Base-by-base conservation (phyloP, 768 basidiomycete genomes). In the Boletus huronensis region DNA sequence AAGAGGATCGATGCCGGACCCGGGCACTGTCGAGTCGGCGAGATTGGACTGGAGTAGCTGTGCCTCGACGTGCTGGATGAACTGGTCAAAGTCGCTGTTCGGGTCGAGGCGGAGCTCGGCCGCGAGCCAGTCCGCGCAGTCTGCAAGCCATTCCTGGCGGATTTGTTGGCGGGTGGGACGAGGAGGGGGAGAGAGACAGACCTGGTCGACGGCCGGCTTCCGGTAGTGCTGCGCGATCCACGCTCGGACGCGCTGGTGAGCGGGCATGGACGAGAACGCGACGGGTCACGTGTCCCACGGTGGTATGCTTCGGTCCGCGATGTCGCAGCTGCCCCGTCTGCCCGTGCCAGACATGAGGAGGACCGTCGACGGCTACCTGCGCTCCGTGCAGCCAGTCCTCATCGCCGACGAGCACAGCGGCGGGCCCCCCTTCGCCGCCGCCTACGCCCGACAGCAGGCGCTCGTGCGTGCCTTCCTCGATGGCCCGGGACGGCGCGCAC, bases 291-390 rank as follows among this genome's bases (percentile, higher is more conserved):
- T 54, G 63, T 50, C 50, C 2, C 36, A 48, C 28, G 13, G 13
- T 8, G 39, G 41, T 38, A 67, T 62, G 65, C n/a, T 49, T 32
- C 57, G 63, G 57, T 53, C 57, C 19, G 50, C 6, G 47, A 65
- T 64, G 64, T 61, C 56, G 14, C 54, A 54, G 23, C 66, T 90
- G 32, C 87, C 87, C 11, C 83, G 90, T 52, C 77, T 97, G 10
- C 95, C 95, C 1, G 81, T 97, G 3, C 94, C 93, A 17, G 79
- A 85, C 54, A 79, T 98, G 2, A 78, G 79, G 31, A 78, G 82
- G 62, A 89, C 90, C 0, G 75, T 98, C 35, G 79, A 88, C 59
- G 80, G 78, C 52, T 98, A 97, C 67, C 72, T 95, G 19, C 79
- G 80, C 50, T 88, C 90, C 17, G 70, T 98, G 2, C 77, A 84